These are phyloP conservation scores for Melaleuca quinquenervia DNA, from an alignment of 345 rosid genomes.

Conservation along the genomic window DNA sequence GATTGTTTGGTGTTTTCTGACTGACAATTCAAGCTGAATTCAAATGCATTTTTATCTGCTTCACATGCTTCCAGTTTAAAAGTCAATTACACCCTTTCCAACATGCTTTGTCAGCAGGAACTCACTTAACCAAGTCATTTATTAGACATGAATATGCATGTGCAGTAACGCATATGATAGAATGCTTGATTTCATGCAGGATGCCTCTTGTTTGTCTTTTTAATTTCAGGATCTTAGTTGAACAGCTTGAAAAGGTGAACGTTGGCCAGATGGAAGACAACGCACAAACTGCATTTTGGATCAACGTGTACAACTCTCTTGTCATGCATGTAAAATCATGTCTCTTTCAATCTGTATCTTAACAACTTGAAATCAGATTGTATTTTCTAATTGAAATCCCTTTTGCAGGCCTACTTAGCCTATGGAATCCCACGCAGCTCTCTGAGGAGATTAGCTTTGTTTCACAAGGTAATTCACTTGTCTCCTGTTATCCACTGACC, in stretches of 20 bases:
- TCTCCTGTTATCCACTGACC: slow-evolving; percentile 1
- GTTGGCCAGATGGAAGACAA: slow-evolving; percentile 47
- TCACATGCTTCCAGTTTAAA: background rate
- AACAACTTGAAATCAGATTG: background rate
- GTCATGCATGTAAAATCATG: slow-evolving; percentile 68
- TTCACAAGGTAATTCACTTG: slow-evolving; percentile 74
- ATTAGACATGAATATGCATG: background rate
- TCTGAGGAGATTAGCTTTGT: slow-evolving; percentile 67
- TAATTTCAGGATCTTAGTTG: slow-evolving; percentile 64
- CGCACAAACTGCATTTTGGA: slow-evolving; percentile 75
- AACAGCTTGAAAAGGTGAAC: slow-evolving; percentile 68
- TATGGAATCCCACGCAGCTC: slow-evolving; percentile 73
- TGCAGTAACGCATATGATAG: background rate
- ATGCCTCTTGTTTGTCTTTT: background rate
- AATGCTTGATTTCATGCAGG: background rate
- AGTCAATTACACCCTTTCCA: background rate
- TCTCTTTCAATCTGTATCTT: background rate
- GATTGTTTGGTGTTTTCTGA: background rate
- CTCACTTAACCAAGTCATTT: background rate
- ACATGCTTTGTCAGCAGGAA: background rate
- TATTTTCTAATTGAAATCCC: background rate
- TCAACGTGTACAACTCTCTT: slow-evolving; percentile 84
- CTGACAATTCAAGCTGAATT: background rate
- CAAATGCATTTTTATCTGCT: background rate
- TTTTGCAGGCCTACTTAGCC: slow-evolving; percentile 68